A percentile compares a stretch with the other conserved stretches of the same genome.
phyloP scores from a whole-genome alignment of 75 land plant genomes.

The Larix kaempferi region DNA sequence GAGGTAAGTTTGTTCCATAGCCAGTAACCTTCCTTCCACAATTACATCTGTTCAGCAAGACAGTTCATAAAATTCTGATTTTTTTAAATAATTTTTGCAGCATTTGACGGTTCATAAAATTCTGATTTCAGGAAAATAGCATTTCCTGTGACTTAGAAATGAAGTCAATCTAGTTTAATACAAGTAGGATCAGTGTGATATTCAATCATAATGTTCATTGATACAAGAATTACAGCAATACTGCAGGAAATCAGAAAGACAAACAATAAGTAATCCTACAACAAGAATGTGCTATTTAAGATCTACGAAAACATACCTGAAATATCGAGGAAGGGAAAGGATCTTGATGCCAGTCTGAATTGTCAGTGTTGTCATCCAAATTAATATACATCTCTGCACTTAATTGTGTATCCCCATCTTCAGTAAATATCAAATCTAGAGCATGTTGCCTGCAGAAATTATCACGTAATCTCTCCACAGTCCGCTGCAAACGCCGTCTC shows the following conservation, averaged over 20 bases:
- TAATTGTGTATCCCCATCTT: constrained; percentile 72
- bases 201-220: neutral
- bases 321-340: constrained; percentile 83
- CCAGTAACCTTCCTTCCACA: neutral
- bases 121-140: too few relatives aligned
- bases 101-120: neutral
- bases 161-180: too few relatives aligned
- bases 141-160: too few relatives aligned
- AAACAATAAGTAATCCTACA: neutral
- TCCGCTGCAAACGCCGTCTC: constrained; percentile 71
- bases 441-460: constrained; percentile 86
- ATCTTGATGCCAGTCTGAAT: constrained; percentile 53
- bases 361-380: constrained; percentile 55
- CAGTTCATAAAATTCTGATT: neutral
- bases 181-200: neutral
- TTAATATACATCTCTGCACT: constrained; percentile 61
- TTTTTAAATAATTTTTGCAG: too few relatives aligned
- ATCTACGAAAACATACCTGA: constrained; percentile 55
- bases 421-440: constrained; percentile 84
- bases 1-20: neutral
- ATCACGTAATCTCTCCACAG: constrained; percentile 78
- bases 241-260: neutral
- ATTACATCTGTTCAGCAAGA: too few relatives aligned
- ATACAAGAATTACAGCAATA: neutral
- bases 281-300: constrained; percentile 4